Percentiles rank a stretch among this genome's conserved stretches.
These are phyloP conservation scores for Amanita phalloides DNA, from an alignment of 768 basidiomycete species.

Conservation along the genomic window DNA sequence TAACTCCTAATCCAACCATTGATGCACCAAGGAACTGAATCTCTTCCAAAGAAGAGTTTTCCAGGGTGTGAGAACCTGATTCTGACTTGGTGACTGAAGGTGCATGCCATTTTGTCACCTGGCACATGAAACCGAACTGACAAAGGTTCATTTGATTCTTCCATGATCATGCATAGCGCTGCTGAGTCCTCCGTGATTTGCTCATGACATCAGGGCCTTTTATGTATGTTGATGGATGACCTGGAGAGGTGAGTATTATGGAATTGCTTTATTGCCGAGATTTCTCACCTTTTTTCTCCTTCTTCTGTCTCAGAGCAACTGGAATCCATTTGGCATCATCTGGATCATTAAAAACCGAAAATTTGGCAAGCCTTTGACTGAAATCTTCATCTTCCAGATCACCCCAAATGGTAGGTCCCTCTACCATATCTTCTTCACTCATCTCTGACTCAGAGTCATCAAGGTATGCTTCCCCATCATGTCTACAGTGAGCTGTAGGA, in stretches of 20 bases:
- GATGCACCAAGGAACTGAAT: neutral
- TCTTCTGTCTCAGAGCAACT: neutral
- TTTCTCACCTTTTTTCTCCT: neutral
- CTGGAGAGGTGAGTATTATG: neutral
- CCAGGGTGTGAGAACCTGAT: neutral
- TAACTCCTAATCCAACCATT: neutral
- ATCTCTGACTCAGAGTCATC: neutral
- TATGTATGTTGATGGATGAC: neutral
- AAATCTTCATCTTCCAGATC: neutral
- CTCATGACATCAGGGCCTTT: slow-evolving; percentile 9
- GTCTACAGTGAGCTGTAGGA: neutral
- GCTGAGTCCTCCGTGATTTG: slow-evolving; percentile 7
- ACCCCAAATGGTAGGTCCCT: neutral
- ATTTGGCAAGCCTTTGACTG: neutral
- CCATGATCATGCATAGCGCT: slow-evolving; percentile 1
- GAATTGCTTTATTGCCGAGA: neutral
- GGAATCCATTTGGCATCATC: slow-evolving; percentile 1
- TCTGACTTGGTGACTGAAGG: neutral
- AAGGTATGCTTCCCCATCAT: no score
- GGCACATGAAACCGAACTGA: neutral
- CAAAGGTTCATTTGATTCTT: slow-evolving; percentile 4
- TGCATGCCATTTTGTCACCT: neutral
- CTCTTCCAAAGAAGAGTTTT: neutral
- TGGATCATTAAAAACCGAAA: neutral
- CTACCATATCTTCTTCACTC: neutral